A percentile compares a stretch with the other conserved stretches of the same genome.
Evolutionary conservation across 148 eudicot genomes (phyloP).

Genomic region (Arctostaphylos glauca): DNA sequence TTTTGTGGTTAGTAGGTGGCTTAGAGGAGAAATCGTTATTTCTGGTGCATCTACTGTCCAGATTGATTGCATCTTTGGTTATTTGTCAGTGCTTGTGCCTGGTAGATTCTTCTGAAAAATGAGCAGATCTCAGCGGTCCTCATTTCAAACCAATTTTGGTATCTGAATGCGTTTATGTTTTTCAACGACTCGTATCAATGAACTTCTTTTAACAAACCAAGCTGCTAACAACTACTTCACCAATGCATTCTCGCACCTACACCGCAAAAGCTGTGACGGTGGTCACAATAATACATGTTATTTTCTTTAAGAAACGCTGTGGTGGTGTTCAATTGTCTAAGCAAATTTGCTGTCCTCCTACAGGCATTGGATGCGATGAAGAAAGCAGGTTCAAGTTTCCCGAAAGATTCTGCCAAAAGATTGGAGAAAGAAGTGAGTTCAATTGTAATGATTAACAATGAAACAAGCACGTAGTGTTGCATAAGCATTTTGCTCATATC

Average conservation of each 20-base stretch:
- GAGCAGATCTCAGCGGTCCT: neutral
- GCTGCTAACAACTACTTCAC: neutral
- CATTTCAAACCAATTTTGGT: neutral
- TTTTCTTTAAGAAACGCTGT: neutral
- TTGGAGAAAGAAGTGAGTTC: conserved; percentile 86
- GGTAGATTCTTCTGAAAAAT: neutral
- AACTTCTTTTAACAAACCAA: neutral
- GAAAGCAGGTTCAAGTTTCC: conserved; percentile 63
- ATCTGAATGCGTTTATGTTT: neutral
- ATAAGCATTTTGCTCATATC: neutral
- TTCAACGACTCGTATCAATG: neutral
- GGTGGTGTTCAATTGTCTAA: neutral
- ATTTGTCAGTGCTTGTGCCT: neutral
- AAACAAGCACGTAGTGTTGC: neutral
- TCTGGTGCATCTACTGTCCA: neutral
- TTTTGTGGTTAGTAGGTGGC: neutral
- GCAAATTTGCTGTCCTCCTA: conserved; percentile 18
- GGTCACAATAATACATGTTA: neutral
- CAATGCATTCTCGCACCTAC: neutral
- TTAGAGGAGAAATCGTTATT: neutral
- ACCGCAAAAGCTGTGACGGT: neutral
- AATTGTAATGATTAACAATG: neutral
- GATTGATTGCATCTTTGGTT: neutral
- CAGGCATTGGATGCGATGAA: conserved; percentile 88
- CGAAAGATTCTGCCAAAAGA: conserved; percentile 77